Percentiles rank a stretch among this genome's conserved stretches.
phyloP scores from a whole-genome alignment of 805 yeast species.

The Tetrapisispora iriomotensis region DNA sequence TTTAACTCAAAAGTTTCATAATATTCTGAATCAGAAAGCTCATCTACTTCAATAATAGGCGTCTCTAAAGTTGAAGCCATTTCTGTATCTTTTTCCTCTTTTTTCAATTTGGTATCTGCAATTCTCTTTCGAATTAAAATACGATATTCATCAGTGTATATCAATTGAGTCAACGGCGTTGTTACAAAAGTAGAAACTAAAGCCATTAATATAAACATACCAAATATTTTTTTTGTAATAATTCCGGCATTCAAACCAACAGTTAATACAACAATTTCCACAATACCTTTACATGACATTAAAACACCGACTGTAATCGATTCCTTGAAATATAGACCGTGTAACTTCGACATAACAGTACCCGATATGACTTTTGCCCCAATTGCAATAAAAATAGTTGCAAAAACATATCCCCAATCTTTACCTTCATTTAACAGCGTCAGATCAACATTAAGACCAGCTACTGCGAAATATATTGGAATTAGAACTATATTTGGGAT shows the following conservation, averaged over 20 bases:
- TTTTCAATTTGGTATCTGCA: not conserved
- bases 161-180: constrained; percentile 56
- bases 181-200: constrained; percentile 69
- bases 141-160: constrained; percentile 55
- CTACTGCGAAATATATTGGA: constrained; percentile 71
- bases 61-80: not conserved
- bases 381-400: constrained; percentile 57
- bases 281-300: constrained; percentile 86
- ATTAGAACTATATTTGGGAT: constrained; percentile 60
- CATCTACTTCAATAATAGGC: not conserved
- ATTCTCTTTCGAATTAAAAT: constrained; percentile 30
- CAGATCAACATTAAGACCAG: constrained; percentile 64
- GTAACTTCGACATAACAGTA: constrained; percentile 47
- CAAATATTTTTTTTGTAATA: constrained; percentile 52
- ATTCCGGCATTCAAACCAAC: constrained; percentile 67
- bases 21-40: constrained; percentile 1
- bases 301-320: constrained; percentile 66
- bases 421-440: constrained; percentile 53
- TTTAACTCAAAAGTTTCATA: constrained; percentile 3
- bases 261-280: constrained; percentile 68
- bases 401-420: constrained; percentile 73
- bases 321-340: constrained; percentile 63
- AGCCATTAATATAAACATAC: constrained; percentile 82
- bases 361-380: constrained; percentile 63
- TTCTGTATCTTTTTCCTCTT: constrained; percentile 4